Percentiles rank a stretch among this genome's conserved stretches.
Evolutionary conservation across 441 rosid species (phyloP).

Genomic region (Macaranga tanarius): DNA sequence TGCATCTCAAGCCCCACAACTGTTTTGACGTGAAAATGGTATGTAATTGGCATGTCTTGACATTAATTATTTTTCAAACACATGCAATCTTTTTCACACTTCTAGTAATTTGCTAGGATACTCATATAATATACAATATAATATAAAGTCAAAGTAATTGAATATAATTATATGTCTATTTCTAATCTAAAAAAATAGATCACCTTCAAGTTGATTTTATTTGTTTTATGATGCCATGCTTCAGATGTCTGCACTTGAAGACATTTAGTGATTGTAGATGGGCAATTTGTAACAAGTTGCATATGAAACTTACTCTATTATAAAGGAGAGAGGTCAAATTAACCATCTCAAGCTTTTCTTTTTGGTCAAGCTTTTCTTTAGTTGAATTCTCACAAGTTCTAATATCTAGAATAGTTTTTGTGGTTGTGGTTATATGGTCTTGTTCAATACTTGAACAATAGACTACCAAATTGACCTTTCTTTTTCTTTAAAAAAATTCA

Average conservation of each 20-base stretch:
- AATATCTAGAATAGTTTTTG: constrained; percentile 1
- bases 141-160: no score
- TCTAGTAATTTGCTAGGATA: no score
- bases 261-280: background rate
- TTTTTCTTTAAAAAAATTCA: background rate
- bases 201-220: no score
- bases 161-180: no score
- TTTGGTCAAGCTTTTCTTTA: no score
- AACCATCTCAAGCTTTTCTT: background rate
- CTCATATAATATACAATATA: no score
- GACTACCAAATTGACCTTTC: background rate
- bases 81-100: background rate
- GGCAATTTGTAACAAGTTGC: background rate
- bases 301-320: background rate
- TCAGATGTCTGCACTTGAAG: background rate
- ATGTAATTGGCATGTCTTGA: background rate
- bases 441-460: background rate
- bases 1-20: no score
- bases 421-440: background rate
- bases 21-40: no score
- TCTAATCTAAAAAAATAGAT: no score
- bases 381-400: background rate
- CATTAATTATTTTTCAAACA: background rate
- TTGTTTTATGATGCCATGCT: background rate
- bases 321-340: background rate